Base-by-base conservation (phyloP, 331 rosid genomes). In the Prunus yedoensis region DNA sequence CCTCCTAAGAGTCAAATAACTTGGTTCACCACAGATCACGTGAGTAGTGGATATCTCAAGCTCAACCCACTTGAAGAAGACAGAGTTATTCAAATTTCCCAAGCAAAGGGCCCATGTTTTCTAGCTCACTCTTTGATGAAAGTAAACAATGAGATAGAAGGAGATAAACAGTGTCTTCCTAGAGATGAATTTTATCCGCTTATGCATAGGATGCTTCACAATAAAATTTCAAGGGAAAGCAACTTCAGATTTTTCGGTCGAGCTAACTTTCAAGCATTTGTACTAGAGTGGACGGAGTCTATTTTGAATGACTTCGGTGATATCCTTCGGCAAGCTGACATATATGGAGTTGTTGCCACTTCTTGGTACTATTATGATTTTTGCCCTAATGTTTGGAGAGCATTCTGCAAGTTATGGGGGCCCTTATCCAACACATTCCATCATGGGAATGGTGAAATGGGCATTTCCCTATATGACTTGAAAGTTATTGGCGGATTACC, bases 171-270 rank as follows among this genome's bases (percentile, higher is more conserved):
- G n/a, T n/a, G n/a, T n/a, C n/a, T n/a, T n/a, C n/a, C n/a, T n/a
- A n/a, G n/a, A n/a, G n/a, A n/a, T n/a, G n/a, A n/a, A n/a, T n/a
- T n/a, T n/a, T n/a, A n/a, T n/a, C n/a, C n/a, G n/a, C n/a, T n/a
- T n/a, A n/a, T n/a, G n/a, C n/a, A 59, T 0, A 23, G 3, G 3
- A 59, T 59, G 64, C 8, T 11, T 6, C 25, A 1, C 3, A 15
- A 59, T 1, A 54, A 63, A n/a, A 32, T 14, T 7, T n/a, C 25
- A 3, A 0, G 38, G 20, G 10, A 3, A 5, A 1, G 0, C 6
- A 8, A 30, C 0, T 63, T 63, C 0, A 27, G 3, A 3, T 16
- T 21, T 14, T 0, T 0, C 0, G n/a, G 53, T 0, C 6, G 2
- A 8, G 50, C 30, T 8, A 4, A 0, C 3, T 41, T 66, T 18